Percentiles rank a stretch among this genome's conserved stretches.
Evolutionary conservation across 495 filamentous ascomycete species (phyloP).

Genomic region (Sabuloglossum arenarium): DNA sequence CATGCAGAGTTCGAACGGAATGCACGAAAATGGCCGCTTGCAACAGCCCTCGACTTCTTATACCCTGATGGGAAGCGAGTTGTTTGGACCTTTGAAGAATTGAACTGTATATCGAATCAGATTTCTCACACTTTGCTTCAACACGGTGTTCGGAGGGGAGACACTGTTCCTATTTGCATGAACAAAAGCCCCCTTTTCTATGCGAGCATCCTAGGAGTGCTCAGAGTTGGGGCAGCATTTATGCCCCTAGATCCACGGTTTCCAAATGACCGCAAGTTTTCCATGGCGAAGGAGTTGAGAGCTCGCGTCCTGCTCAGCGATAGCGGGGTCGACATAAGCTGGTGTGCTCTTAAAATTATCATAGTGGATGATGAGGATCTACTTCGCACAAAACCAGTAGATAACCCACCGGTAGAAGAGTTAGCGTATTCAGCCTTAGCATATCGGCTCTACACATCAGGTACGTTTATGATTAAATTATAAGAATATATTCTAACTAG

Average conservation of each 20-base stretch:
- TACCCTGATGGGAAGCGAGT: constrained; percentile 9
- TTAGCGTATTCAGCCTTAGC: constrained; percentile 23
- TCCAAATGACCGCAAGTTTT: constrained; percentile 48
- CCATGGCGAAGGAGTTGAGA: constrained; percentile 46
- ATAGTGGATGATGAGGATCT: constrained; percentile 2
- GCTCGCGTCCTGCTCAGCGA: constrained; percentile 14
- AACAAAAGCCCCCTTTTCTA: constrained; percentile 53
- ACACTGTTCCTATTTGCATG: constrained; percentile 42
- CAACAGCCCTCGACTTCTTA: constrained; percentile 17
- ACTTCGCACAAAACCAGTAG: constrained; percentile 11
- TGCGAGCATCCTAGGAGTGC: constrained; percentile 43
- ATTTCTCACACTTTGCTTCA: constrained; percentile 18
- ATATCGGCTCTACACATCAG: constrained; percentile 82
- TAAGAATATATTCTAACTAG: neutral
- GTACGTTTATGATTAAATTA: constrained; percentile 3
- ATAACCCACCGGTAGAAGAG: neutral
- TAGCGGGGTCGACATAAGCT: neutral
- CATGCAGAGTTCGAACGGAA: constrained; percentile 9
- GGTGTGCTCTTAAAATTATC: constrained; percentile 5
- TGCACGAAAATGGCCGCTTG: constrained; percentile 11
- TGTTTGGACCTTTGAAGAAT: constrained; percentile 14
- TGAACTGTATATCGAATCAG: constrained; percentile 18
- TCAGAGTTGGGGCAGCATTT: constrained; percentile 61
- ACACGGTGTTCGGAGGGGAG: constrained; percentile 12
- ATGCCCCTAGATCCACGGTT: constrained; percentile 55